Conservation (phyloP, 805 yeast species). For the Pichia kluyveri region DNA sequence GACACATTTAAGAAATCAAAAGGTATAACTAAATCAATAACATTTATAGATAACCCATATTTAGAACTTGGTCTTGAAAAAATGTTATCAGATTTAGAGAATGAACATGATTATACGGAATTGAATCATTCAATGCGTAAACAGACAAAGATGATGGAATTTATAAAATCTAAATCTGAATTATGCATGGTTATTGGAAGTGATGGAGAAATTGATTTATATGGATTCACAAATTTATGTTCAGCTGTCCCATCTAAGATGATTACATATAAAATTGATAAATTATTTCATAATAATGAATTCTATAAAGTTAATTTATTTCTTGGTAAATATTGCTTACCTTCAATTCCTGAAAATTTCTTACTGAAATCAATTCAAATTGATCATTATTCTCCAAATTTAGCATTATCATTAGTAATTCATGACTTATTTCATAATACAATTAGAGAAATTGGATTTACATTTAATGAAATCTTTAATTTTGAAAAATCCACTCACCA, state of each 20-base stretch:
- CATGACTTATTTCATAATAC: conserved; percentile 35
- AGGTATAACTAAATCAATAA: conserved; percentile 15
- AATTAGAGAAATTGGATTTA: conserved; percentile 26
- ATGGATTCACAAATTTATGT: conserved; percentile 42
- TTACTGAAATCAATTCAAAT: conserved; percentile 19
- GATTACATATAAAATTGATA: conserved; percentile 29
- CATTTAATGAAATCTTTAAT: conserved; percentile 22
- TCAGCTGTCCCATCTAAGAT: conserved; percentile 39
- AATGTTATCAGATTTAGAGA: conserved; percentile 14
- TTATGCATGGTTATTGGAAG: conserved; percentile 36
- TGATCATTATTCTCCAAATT: conserved; percentile 7
- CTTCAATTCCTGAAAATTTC: conserved; percentile 19
- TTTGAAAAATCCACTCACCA: conserved; percentile 7
- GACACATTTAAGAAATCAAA: conserved; percentile 4
- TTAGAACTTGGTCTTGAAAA: conserved; percentile 23
- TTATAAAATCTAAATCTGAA: conserved; percentile 22
- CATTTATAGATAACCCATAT: conserved; percentile 31
- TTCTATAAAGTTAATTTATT: conserved; percentile 13
- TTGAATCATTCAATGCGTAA: conserved; percentile 2
- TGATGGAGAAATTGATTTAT: conserved; percentile 33
- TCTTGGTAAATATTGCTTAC: conserved; percentile 23
- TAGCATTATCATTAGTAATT: conserved; percentile 31
- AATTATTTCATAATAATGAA: conserved; percentile 11
- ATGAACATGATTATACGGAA: conserved; percentile 2
- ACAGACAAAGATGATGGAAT: conserved; percentile 19